Evolutionary conservation across 2,329 filamentous ascomycete genomes (phyloP).

Genomic region (Aspergillus ibericus): DNA sequence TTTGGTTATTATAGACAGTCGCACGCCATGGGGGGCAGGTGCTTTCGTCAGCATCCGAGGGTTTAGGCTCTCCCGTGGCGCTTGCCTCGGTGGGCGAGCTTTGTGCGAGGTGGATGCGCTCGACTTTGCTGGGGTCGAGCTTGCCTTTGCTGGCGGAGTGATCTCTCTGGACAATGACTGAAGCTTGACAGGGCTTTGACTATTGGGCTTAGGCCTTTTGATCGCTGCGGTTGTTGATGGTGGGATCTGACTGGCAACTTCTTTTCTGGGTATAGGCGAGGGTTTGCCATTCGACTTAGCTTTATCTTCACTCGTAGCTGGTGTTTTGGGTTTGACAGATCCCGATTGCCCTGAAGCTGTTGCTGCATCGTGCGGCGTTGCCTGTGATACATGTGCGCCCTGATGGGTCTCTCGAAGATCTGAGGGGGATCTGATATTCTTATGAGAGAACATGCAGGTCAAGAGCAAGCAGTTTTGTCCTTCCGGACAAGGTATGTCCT

Average conservation of each 20-base stretch:
- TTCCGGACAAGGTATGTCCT: constrained; percentile 54
- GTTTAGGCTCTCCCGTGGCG: constrained; percentile 45
- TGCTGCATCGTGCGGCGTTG: background rate
- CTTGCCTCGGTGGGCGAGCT: constrained; percentile 29
- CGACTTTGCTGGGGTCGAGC: constrained; percentile 4
- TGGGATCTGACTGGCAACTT: background rate
- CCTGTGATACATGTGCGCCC: constrained; percentile 2
- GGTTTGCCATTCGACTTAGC: background rate
- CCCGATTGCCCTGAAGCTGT: background rate
- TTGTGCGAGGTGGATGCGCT: constrained; percentile 2
- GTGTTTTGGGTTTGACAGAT: constrained; percentile 5
- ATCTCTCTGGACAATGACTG: constrained; percentile 26
- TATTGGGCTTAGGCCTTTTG: constrained; percentile 15
- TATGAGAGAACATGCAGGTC: constrained; percentile 61
- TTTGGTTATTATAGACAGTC: constrained; percentile 45
- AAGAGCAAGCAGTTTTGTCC: constrained; percentile 52
- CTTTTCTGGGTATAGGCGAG: background rate
- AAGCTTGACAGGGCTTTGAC: constrained; percentile 17
- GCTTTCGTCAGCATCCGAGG: constrained; percentile 47
- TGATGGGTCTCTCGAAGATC: constrained; percentile 19
- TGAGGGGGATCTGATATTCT: constrained; percentile 18
- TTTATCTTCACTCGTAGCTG: background rate
- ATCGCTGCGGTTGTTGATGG: constrained; percentile 2
- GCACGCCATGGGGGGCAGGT: constrained; percentile 44
- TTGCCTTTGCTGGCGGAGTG: constrained; percentile 27